Evolutionary conservation across 257 asterid genomes (phyloP).

Genomic region (Forsythia suspensa): DNA sequence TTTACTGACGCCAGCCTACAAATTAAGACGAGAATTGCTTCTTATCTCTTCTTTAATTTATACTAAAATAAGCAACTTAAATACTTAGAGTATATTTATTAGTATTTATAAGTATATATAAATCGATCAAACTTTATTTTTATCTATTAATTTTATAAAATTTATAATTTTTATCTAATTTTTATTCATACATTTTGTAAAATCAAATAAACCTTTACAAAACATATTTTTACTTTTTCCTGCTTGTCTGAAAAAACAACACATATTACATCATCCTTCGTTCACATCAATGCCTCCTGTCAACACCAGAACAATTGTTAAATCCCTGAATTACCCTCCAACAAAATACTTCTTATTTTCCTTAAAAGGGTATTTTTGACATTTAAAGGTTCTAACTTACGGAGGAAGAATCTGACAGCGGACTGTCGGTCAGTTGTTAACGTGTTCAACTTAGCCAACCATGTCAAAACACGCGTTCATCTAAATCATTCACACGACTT

Average conservation of each 20-base stretch:
- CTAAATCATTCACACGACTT: not conserved
- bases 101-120: too few species aligned
- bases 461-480: slow-evolving; percentile 3
- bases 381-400: not conserved
- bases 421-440: slow-evolving; percentile 6
- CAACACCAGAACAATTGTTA: not conserved
- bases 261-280: slow-evolving; percentile 3
- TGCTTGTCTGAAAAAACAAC: not conserved
- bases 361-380: not conserved
- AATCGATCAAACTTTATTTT: too few species aligned
- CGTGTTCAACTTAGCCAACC: not conserved
- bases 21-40: too few species aligned
- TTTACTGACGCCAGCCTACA: too few species aligned
- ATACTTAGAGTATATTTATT: too few species aligned
- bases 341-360: not conserved
- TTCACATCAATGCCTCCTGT: not conserved
- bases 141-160: too few species aligned
- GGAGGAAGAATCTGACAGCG: not conserved
- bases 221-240: too few species aligned
- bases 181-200: too few species aligned
- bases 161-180: too few species aligned
- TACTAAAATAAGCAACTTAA: too few species aligned
- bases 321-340: not conserved
- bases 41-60: too few species aligned
- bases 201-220: too few species aligned